Conservation (phyloP, 2,329 filamentous ascomycete genomes). For the Phaeoacremonium minimum region DNA sequence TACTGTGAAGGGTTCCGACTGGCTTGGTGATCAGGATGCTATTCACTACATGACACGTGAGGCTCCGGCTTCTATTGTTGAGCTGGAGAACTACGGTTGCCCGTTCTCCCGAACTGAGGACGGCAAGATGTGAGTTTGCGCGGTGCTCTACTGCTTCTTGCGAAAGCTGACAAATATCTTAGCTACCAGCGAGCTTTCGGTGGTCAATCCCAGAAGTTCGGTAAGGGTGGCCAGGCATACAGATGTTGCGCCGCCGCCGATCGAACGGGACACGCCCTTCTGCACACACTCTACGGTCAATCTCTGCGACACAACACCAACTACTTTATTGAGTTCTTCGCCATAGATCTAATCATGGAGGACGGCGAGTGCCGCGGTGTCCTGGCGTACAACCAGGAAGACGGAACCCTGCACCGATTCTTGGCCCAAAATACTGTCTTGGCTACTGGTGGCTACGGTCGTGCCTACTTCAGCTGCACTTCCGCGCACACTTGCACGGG, state of each 20-base stretch:
- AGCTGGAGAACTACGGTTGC: constrained; percentile 96
- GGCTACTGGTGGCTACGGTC: constrained; percentile 94
- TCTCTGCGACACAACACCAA: constrained; percentile 97
- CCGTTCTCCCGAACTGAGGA: constrained; percentile 96
- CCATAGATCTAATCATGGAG: constrained; percentile 95
- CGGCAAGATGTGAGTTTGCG: constrained; percentile 72
- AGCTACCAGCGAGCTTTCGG: constrained; percentile 97
- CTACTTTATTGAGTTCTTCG: constrained; percentile 99
- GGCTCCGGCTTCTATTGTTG: constrained; percentile 84
- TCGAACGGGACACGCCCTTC: constrained; percentile 92
- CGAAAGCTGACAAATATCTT: constrained; percentile 15
- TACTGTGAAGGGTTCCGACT: constrained; percentile 95
- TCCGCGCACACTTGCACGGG: constrained; percentile 98
- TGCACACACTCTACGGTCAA: constrained; percentile 98
- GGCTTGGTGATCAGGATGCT: constrained; percentile 94
- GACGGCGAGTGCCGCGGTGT: constrained; percentile 95
- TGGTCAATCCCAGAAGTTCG: constrained; percentile 91
- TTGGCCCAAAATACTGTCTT: constrained; percentile 94
- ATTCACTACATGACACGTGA: constrained; percentile 99
- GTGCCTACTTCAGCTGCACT: constrained; percentile 97
- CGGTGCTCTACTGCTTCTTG: too few species aligned
- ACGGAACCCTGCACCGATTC: constrained; percentile 96
- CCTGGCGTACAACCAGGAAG: constrained; percentile 97
- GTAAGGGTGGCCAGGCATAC: constrained; percentile 97
- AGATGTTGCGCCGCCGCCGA: constrained; percentile 95